A percentile compares a stretch with the other conserved stretches of the same genome.
Evolutionary conservation across 441 rosid genomes (phyloP).

Genomic region (Flueggea neowawraea): DNA sequence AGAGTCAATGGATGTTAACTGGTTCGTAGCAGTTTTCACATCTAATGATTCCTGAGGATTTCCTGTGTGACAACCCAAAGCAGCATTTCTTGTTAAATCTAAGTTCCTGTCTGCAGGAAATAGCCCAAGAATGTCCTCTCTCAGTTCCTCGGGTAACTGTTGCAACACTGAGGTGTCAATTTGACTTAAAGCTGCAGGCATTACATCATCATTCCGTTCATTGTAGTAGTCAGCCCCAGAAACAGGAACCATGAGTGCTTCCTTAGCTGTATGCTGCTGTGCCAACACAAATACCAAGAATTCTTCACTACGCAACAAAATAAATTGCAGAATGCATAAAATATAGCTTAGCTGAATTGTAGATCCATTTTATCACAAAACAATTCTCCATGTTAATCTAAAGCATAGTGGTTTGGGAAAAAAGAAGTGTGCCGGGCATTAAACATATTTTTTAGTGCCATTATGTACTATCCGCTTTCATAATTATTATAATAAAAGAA

Average conservation of each 20-base stretch:
- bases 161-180: conserved; percentile 72
- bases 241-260: conserved; percentile 19
- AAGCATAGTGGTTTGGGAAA: neutral
- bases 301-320: conserved; percentile 8
- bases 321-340: neutral
- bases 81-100: too few species aligned
- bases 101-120: conserved; percentile 56
- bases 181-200: conserved; percentile 87
- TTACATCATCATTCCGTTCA: conserved; percentile 39
- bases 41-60: conserved; percentile 27
- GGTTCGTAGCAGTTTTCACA: conserved; percentile 27
- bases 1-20: conserved; percentile 19
- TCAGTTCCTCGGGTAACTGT: conserved; percentile 78
- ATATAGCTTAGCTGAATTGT: neutral
- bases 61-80: too few species aligned
- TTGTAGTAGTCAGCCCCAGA: conserved; percentile 28
- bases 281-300: conserved; percentile 14
- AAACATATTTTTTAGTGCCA: too few species aligned
- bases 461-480: too few species aligned
- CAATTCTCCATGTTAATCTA: neutral
- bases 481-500: too few species aligned
- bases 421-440: too few species aligned
- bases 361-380: neutral
- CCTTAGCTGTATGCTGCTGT: conserved; percentile 27
- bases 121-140: conserved; percentile 56